Evolutionary conservation across 176 grass and related monocot genomes (phyloP).

Genomic region (Canna indica): DNA sequence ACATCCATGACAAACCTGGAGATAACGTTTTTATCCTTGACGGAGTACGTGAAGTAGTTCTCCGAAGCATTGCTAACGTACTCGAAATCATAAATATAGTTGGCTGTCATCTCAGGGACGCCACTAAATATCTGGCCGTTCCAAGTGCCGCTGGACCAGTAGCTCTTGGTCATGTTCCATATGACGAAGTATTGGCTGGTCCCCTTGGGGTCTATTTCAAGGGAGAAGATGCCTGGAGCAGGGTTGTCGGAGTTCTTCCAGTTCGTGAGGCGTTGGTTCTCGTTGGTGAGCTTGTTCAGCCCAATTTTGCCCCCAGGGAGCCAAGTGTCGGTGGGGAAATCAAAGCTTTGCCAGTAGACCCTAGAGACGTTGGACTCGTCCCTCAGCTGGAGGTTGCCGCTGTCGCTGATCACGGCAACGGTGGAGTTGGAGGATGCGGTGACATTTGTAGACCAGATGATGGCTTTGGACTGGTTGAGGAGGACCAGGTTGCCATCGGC

Average conservation of each 20-base stretch:
- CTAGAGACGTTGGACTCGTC: conserved; percentile 23
- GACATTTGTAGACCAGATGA: conserved; percentile 34
- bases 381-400: conserved; percentile 43
- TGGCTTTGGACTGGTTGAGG: conserved; percentile 8
- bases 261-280: conserved; percentile 16
- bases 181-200: conserved; percentile 24
- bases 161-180: conserved; percentile 26
- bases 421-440: not conserved
- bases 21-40: conserved; percentile 18
- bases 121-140: conserved; percentile 14
- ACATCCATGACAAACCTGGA: conserved; percentile 28
- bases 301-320: conserved; percentile 43
- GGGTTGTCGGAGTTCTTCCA: conserved; percentile 41
- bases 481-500: conserved; percentile 34
- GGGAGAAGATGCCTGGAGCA: conserved; percentile 25
- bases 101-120: conserved; percentile 34
- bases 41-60: conserved; percentile 41
- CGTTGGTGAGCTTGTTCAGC: conserved; percentile 35
- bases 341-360: conserved; percentile 46
- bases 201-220: conserved; percentile 27
- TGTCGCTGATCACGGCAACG: conserved; percentile 34
- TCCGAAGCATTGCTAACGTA: conserved; percentile 15
- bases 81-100: conserved; percentile 31
- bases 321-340: conserved; percentile 49
- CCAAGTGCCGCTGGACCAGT: conserved; percentile 42